phyloP scores from a whole-genome alignment of 169 alveolate species.

The Blepharisma undulans region DNA sequence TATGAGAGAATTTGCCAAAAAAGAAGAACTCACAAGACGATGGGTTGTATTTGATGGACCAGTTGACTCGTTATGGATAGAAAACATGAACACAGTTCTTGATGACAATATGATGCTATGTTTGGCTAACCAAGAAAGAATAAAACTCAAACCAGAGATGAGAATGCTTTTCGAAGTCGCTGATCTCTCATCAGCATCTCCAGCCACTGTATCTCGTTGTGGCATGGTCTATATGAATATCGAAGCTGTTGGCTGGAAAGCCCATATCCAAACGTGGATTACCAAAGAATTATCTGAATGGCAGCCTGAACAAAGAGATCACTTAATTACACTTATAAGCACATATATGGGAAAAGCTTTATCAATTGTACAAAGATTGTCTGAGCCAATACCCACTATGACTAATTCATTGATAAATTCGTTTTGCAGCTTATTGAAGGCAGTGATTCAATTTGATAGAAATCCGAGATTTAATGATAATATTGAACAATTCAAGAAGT shows the following conservation, averaged over 20 bases:
- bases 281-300: conserved; percentile 45
- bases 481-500: conserved; percentile 12
- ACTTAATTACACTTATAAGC: background rate
- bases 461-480: conserved; percentile 27
- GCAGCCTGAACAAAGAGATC: background rate
- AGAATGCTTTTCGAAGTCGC: conserved; percentile 59
- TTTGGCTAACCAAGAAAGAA: conserved; percentile 53
- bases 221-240: conserved; percentile 79
- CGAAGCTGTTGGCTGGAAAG: conserved; percentile 80
- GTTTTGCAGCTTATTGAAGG: conserved; percentile 80
- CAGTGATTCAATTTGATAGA: conserved; percentile 45
- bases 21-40: conserved; percentile 64
- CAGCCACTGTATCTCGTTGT: conserved; percentile 74
- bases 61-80: conserved; percentile 92
- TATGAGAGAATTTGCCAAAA: conserved; percentile 70
- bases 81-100: conserved; percentile 91
- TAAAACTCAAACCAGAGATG: conserved; percentile 49
- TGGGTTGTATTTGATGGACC: conserved; percentile 94
- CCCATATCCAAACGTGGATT: conserved; percentile 73
- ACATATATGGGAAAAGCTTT: conserved; percentile 1
- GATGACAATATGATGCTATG: conserved; percentile 90
- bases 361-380: conserved; percentile 19
- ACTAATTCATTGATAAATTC: conserved; percentile 74
- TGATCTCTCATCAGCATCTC: conserved; percentile 72
- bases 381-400: conserved; percentile 80